These are phyloP conservation scores for Protomyces pachydermus DNA, from an alignment of 1,139 yeast genomes.

Conservation along the genomic window DNA sequence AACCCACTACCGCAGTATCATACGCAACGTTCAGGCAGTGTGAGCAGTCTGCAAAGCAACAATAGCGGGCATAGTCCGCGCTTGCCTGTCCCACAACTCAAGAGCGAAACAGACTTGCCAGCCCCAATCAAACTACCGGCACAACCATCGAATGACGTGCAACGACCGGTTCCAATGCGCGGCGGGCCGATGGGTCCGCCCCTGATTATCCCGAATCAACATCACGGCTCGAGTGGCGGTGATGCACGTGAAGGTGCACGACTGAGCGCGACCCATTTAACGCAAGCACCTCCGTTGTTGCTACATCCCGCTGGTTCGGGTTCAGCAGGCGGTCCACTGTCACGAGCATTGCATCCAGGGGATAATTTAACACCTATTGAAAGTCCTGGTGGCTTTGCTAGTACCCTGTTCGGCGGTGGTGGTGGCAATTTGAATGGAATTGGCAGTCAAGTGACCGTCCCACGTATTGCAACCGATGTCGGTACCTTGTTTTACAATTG, in stretches of 20 bases:
- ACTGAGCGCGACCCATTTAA: background rate
- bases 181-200: background rate
- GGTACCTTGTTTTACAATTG: slow-evolving; percentile 24
- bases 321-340: background rate
- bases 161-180: background rate
- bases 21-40: background rate
- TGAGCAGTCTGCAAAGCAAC: background rate
- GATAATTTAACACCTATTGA: slow-evolving; percentile 8
- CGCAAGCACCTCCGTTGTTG: background rate
- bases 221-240: background rate
- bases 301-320: background rate
- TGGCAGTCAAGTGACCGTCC: slow-evolving; percentile 19
- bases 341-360: background rate
- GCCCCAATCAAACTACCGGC: background rate
- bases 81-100: background rate
- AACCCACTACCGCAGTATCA: background rate
- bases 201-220: background rate
- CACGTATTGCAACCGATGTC: slow-evolving; percentile 23
- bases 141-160: background rate
- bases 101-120: background rate
- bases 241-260: background rate
- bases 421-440: background rate
- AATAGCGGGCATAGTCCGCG: background rate
- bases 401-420: background rate
- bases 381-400: slow-evolving; percentile 15